Evolutionary conservation across 306 rosid species (phyloP).

Genomic region (Cucurbita maxima): DNA sequence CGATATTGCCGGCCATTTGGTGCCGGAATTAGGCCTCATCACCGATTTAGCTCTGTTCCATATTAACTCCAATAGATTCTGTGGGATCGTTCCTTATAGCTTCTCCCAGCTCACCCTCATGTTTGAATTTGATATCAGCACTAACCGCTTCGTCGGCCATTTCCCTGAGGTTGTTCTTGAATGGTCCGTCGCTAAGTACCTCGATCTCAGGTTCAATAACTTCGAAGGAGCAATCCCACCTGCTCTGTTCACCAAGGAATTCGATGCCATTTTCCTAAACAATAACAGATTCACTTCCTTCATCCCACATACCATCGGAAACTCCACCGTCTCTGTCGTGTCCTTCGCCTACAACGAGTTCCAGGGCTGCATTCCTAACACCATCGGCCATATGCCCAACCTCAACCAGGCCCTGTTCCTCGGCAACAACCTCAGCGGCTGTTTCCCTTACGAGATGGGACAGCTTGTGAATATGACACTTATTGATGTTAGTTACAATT

Average conservation of each 20-base stretch:
- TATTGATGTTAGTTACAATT: conserved; percentile 34
- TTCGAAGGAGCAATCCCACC: neutral
- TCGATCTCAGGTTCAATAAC: conserved; percentile 2
- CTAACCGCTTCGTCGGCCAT: conserved; percentile 1
- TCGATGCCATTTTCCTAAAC: conserved; percentile 40
- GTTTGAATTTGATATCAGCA: conserved; percentile 6
- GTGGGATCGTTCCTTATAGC: neutral
- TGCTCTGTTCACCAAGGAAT: neutral
- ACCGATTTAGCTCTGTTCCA: conserved; percentile 2
- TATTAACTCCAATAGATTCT: conserved; percentile 1
- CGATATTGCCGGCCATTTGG: conserved; percentile 7
- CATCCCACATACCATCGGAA: conserved; percentile 30
- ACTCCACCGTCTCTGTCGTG: conserved; percentile 27
- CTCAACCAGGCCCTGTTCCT: conserved; percentile 26
- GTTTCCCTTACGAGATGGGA: conserved; percentile 31
- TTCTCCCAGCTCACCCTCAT: neutral
- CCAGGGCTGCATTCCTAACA: conserved; percentile 30
- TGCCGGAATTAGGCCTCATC: neutral
- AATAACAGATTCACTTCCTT: conserved; percentile 30
- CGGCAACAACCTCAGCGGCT: conserved; percentile 30
- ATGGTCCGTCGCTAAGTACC: neutral
- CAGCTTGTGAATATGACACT: conserved; percentile 11
- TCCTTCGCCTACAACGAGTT: conserved; percentile 30
- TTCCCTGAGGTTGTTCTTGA: neutral
- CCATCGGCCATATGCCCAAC: conserved; percentile 28